Conservation (phyloP, 345 rosid genomes). For the Geranium brycei region DNA sequence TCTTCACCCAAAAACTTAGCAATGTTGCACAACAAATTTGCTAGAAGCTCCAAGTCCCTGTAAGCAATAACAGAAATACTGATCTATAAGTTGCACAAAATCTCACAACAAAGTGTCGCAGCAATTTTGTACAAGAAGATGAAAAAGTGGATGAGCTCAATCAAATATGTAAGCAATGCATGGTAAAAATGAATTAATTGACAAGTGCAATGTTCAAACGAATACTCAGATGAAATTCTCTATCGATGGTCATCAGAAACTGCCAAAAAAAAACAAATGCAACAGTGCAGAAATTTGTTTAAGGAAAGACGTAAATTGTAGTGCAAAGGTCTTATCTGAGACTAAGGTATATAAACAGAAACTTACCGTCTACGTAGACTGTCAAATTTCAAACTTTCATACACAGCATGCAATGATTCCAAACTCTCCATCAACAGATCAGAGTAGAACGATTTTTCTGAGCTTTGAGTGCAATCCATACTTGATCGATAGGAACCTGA, state of each 20-base stretch:
- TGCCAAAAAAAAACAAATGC: neutral
- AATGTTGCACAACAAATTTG: conserved; percentile 50
- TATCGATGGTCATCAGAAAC: neutral
- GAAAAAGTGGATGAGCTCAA: neutral
- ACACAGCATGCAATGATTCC: conserved; percentile 75
- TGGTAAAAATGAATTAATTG: neutral
- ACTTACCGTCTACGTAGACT: conserved; percentile 73
- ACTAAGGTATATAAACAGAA: neutral
- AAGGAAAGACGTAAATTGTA: conserved; percentile 5
- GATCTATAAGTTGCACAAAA: neutral
- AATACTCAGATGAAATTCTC: neutral
- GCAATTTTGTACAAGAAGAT: neutral
- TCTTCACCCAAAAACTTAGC: conserved; percentile 64
- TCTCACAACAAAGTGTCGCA: neutral
- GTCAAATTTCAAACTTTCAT: conserved; percentile 90
- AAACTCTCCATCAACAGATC: conserved; percentile 48
- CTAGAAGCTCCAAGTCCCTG: conserved; percentile 82
- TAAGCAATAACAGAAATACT: neutral
- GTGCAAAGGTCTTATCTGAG: neutral
- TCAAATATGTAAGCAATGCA: neutral
- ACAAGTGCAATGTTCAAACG: neutral
- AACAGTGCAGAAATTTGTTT: neutral
- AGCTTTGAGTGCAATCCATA: conserved; percentile 21
- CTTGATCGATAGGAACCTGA: conserved; percentile 20
- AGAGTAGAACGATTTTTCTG: conserved; percentile 29